Evolutionary conservation across 1,139 yeast species (phyloP).

Genomic region (Pichia sp.): DNA sequence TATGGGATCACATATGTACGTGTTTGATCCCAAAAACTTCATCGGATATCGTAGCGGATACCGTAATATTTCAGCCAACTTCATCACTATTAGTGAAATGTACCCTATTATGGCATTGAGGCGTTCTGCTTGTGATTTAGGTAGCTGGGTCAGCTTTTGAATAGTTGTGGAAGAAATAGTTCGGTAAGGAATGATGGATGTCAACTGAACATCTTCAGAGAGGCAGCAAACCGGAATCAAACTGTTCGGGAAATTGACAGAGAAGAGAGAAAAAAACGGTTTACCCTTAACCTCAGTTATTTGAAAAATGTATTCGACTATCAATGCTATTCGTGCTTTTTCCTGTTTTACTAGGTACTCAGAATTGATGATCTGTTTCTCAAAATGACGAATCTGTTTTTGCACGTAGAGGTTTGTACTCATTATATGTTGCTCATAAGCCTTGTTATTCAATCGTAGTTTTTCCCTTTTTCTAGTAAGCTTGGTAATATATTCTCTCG

Average conservation of each 20-base stretch:
- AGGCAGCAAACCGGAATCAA: constrained; percentile 4
- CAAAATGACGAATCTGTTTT: too few relatives aligned
- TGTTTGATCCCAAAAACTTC: constrained; percentile 42
- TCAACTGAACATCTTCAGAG: neutral
- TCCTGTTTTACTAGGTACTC: constrained; percentile 8
- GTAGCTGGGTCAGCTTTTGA: constrained; percentile 11
- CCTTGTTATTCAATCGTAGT: constrained; percentile 1
- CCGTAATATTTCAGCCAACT: constrained; percentile 36
- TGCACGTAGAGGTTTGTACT: too few relatives aligned
- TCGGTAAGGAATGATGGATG: too few relatives aligned
- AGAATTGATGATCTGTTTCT: too few relatives aligned
- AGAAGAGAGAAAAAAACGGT: constrained; percentile 31
- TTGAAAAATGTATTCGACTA: constrained; percentile 14
- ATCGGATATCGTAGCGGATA: constrained; percentile 47
- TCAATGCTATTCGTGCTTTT: constrained; percentile 15
- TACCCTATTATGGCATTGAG: constrained; percentile 46
- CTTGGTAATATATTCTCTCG: neutral
- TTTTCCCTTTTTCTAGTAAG: neutral
- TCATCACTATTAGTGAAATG: constrained; percentile 36
- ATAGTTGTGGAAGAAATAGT: constrained; percentile 8
- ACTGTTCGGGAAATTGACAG: constrained; percentile 20
- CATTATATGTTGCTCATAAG: too few relatives aligned
- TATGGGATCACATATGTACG: constrained; percentile 46
- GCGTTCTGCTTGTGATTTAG: constrained; percentile 19
- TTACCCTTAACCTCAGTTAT: constrained; percentile 10